These are phyloP conservation scores for Aspergillus pseudonomiae DNA, from an alignment of 2,329 filamentous ascomycete species.

Conservation along the genomic window DNA sequence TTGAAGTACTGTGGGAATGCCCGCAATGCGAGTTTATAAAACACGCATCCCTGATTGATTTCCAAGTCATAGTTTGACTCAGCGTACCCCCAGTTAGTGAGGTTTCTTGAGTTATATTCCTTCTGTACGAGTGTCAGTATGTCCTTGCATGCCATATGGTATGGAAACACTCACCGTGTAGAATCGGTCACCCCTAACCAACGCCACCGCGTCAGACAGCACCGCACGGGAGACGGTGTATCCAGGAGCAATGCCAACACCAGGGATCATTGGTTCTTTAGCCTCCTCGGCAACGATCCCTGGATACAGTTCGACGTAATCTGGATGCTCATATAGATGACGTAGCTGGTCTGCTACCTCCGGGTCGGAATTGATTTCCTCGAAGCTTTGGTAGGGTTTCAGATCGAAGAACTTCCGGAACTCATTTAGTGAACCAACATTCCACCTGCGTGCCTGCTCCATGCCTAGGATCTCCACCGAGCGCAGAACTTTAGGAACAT, in stretches of 20 bases:
- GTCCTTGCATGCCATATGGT: conserved; percentile 47
- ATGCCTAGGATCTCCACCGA: conserved; percentile 81
- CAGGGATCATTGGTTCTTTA: conserved; percentile 73
- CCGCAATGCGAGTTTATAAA: conserved; percentile 80
- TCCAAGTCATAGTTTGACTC: conserved; percentile 72
- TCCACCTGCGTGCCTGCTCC: conserved; percentile 75
- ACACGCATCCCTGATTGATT: conserved; percentile 78
- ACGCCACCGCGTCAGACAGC: conserved; percentile 73
- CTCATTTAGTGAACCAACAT: conserved; percentile 77
- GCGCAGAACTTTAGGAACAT: conserved; percentile 73
- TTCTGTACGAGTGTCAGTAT: conserved; percentile 25
- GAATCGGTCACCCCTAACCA: conserved; percentile 71
- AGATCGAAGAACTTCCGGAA: conserved; percentile 82
- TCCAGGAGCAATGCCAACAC: conserved; percentile 73
- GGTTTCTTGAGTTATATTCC: conserved; percentile 72
- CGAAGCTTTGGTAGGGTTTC: conserved; percentile 74
- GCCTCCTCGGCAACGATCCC: conserved; percentile 76
- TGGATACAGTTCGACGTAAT: conserved; percentile 79
- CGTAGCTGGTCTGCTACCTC: conserved; percentile 67
- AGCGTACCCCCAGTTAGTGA: conserved; percentile 84
- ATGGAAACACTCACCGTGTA: conserved; percentile 57
- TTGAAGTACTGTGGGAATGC: conserved; percentile 82
- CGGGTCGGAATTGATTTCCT: conserved; percentile 80
- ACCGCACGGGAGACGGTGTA: conserved; percentile 79
- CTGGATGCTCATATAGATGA: conserved; percentile 70